Conservation (phyloP, 2,329 filamentous ascomycete species). For the Fusarium concolor region DNA sequence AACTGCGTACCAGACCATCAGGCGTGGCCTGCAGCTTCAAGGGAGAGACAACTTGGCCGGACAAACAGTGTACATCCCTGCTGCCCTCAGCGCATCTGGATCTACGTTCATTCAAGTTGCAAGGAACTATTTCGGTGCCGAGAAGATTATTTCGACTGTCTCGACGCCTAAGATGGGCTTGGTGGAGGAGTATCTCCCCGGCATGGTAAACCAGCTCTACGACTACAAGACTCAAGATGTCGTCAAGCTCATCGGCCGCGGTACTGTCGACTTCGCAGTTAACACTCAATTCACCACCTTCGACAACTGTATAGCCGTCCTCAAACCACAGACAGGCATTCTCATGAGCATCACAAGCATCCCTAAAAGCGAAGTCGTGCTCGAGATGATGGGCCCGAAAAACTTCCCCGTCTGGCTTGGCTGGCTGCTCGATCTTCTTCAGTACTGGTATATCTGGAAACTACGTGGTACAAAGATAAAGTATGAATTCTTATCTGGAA, state of each 20-base stretch:
- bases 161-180: constrained; percentile 63
- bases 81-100: constrained; percentile 62
- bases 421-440: constrained; percentile 51
- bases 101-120: constrained; percentile 61
- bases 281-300: constrained; percentile 60
- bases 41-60: constrained; percentile 57
- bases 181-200: constrained; percentile 56
- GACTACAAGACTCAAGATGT: constrained; percentile 62
- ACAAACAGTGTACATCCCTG: constrained; percentile 64
- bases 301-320: constrained; percentile 53
- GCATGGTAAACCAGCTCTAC: constrained; percentile 61
- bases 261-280: constrained; percentile 62
- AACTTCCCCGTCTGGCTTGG: constrained; percentile 54
- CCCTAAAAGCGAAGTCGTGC: constrained; percentile 48
- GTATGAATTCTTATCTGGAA: constrained; percentile 60
- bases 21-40: constrained; percentile 52
- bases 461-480: constrained; percentile 58
- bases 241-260: constrained; percentile 51
- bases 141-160: constrained; percentile 62
- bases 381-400: constrained; percentile 48
- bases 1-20: constrained; percentile 60
- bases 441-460: constrained; percentile 56
- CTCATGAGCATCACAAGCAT: constrained; percentile 56
- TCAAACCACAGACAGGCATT: constrained; percentile 53
- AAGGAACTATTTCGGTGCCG: constrained; percentile 61